Conservation (phyloP, 2,329 filamentous ascomycete genomes). For the Coleophoma crateriformis region DNA sequence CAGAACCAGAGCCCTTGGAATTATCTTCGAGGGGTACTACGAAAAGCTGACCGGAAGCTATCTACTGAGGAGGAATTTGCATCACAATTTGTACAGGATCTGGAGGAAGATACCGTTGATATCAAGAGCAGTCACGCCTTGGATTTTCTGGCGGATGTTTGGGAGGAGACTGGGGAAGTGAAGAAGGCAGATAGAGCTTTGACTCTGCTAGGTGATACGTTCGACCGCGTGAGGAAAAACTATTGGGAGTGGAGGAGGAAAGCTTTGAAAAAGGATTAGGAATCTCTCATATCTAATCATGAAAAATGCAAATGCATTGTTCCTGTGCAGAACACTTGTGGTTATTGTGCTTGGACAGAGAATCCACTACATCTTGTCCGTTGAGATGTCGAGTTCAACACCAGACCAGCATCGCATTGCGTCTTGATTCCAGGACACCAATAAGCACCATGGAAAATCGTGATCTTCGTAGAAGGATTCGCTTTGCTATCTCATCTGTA, state of each 20-base stretch:
- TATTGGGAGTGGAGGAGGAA: slow-evolving; percentile 79
- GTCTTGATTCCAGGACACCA: too few species aligned
- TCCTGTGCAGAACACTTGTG: too few species aligned
- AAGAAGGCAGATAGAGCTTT: slow-evolving; percentile 65
- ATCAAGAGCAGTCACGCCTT: slow-evolving; percentile 62
- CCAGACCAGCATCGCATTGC: too few species aligned
- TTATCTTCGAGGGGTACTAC: slow-evolving; percentile 74
- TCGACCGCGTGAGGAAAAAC: slow-evolving; percentile 83
- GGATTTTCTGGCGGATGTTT: slow-evolving; percentile 68
- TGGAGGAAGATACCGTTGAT: slow-evolving; percentile 39
- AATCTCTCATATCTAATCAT: too few species aligned
- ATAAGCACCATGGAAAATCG: too few species aligned
- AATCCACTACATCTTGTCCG: too few species aligned
- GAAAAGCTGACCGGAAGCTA: slow-evolving; percentile 54
- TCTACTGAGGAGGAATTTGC: slow-evolving; percentile 41
- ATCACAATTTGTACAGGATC: slow-evolving; percentile 44
- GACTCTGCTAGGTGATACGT: slow-evolving; percentile 71
- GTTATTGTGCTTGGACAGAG: too few species aligned
- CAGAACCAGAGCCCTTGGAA: slow-evolving; percentile 96
- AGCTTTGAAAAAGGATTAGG: slow-evolving; percentile 7
- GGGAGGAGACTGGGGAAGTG: slow-evolving; percentile 44
- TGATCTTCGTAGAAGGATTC: too few species aligned
- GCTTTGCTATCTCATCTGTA: too few species aligned
- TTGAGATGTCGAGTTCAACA: too few species aligned
- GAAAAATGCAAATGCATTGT: too few species aligned